These are phyloP conservation scores for Candida sithepensis DNA, from an alignment of 805 yeast genomes.

Conservation along the genomic window DNA sequence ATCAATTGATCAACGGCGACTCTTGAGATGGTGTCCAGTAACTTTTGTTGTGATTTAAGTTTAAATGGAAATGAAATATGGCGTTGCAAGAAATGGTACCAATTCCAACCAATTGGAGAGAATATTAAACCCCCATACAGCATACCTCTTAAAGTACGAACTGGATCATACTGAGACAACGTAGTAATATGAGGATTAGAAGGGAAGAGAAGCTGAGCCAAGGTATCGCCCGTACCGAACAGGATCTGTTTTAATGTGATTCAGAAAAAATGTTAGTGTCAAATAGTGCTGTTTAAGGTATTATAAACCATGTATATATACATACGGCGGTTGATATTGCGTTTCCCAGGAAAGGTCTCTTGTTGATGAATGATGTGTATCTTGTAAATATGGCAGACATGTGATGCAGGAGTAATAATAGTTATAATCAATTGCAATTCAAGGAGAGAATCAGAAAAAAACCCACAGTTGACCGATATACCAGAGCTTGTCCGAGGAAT, in stretches of 20 bases:
- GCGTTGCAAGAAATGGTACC: constrained; percentile 56
- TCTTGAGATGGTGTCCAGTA: constrained; percentile 39
- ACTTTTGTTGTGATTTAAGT: constrained; percentile 8
- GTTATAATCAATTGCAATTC: too few species aligned
- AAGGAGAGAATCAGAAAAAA: too few species aligned
- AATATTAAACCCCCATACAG: constrained; percentile 71
- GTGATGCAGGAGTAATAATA: too few species aligned
- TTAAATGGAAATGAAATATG: constrained; percentile 35
- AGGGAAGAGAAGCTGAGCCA: constrained; percentile 62
- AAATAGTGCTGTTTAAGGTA: too few species aligned
- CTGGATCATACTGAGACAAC: constrained; percentile 38
- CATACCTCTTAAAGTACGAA: constrained; percentile 60
- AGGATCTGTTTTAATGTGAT: too few species aligned
- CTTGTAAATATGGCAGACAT: constrained; percentile 4
- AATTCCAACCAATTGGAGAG: constrained; percentile 69
- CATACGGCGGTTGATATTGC: constrained; percentile 44
- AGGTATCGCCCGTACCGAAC: constrained; percentile 71
- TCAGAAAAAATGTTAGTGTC: constrained; percentile 9
- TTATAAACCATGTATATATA: too few species aligned
- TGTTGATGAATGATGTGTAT: constrained; percentile 11
- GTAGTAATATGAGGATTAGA: constrained; percentile 7
- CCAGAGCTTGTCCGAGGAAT: too few species aligned
- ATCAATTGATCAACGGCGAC: constrained; percentile 68
- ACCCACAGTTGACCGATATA: too few species aligned
- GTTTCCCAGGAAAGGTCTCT: constrained; percentile 43